Percentiles rank a stretch among this genome's conserved stretches.
Conservation (phyloP, 345 rosid species). For the Passiflora organensis region DNA sequence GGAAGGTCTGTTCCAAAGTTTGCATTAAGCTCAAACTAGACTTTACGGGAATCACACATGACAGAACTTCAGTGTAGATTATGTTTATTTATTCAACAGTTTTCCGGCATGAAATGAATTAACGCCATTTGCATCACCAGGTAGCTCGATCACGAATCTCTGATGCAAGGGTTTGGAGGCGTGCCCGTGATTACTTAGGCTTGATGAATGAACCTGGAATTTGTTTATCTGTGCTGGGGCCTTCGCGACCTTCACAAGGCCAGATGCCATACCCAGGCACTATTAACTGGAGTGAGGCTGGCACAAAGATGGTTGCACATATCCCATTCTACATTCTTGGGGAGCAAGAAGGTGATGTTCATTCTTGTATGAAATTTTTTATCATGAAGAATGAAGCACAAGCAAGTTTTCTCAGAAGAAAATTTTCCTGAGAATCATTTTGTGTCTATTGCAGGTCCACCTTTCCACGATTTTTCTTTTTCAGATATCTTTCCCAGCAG, state of each 20-base stretch:
- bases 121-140: constrained; percentile 27
- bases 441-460: constrained; percentile 56
- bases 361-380: constrained; percentile 1
- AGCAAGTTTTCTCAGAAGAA: neutral
- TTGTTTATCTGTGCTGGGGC: constrained; percentile 70
- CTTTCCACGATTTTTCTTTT: constrained; percentile 81
- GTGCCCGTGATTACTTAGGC: constrained; percentile 84
- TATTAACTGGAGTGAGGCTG: constrained; percentile 81
- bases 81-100: neutral
- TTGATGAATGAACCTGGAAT: constrained; percentile 81
- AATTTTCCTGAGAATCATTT: no score
- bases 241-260: constrained; percentile 49
- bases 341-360: constrained; percentile 70
- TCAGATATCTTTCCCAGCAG: constrained; percentile 54
- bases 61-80: neutral
- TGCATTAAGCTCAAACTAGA: neutral
- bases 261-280: constrained; percentile 50
- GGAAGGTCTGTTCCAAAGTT: constrained; percentile 54
- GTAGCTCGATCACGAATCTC: constrained; percentile 84
- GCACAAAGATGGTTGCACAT: constrained; percentile 59
- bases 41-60: no score
- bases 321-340: constrained; percentile 83
- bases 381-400: neutral
- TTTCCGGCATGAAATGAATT: constrained; percentile 3
- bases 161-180: constrained; percentile 72